These are phyloP conservation scores for Gryganskiella cystojenkinii DNA, from an alignment of 192 early-diverging fungal species.

Conservation along the genomic window DNA sequence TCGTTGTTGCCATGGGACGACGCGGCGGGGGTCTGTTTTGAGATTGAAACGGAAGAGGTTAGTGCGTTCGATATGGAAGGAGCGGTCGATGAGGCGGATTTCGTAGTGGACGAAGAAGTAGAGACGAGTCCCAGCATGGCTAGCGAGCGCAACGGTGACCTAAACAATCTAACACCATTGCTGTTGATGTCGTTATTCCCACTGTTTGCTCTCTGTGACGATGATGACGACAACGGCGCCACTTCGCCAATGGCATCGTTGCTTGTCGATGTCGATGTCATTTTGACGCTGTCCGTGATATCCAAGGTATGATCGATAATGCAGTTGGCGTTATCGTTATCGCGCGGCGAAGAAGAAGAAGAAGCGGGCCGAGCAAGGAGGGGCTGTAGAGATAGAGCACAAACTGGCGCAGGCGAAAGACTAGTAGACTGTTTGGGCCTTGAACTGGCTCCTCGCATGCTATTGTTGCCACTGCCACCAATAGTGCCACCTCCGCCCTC, in stretches of 20 bases:
- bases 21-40: neutral
- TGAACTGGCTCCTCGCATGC: too few species aligned
- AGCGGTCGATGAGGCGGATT: neutral
- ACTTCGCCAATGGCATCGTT: too few species aligned
- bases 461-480: too few species aligned
- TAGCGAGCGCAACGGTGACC: slow-evolving; percentile 2
- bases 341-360: neutral
- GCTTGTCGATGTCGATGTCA: too few species aligned
- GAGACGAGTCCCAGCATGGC: slow-evolving; percentile 8
- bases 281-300: too few species aligned
- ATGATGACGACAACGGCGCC: too few species aligned
- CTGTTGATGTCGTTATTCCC: neutral
- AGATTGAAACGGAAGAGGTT: slow-evolving; percentile 2
- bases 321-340: neutral
- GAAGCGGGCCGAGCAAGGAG: too few species aligned
- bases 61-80: neutral
- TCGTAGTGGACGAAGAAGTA: neutral
- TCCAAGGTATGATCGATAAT: too few species aligned
- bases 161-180: neutral
- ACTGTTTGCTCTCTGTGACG: neutral
- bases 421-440: too few species aligned
- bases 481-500: neutral
- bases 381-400: too few species aligned
- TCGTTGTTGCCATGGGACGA: too few species aligned
- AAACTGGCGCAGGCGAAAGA: too few species aligned